Base-by-base conservation (phyloP, 1,284 basidiomycete genomes). In the Moesziomyces globuligerus region DNA sequence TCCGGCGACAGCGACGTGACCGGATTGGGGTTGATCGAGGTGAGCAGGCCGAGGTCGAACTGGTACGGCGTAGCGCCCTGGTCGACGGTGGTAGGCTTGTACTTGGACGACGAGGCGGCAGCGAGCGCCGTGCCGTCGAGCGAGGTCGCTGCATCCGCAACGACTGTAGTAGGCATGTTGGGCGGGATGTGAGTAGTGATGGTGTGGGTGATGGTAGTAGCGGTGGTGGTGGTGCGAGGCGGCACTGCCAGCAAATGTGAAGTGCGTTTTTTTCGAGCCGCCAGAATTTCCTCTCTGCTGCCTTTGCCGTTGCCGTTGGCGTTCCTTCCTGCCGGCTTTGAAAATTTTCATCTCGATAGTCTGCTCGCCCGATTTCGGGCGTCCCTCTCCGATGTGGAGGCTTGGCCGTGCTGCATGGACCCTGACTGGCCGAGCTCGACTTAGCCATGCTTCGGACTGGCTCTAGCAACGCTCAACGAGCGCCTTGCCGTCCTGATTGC, bases 1-100 rank as follows among this genome's bases (percentile, higher is more conserved):
- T 86, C 85, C 85, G 94, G 93, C 72, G 86, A 87, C 55, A 90
- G 89, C 36, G 87, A 86, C 81, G 95, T 91, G 66, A 94, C 88
- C 4, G 91, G 89, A 81, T 93, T 94, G 7, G 87, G 87, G 85
- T 98, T 95, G 56, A 92, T 92, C 1, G 92, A 91, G 21, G 90
- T 88, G 21, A 98, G 86, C 40, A 91, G 87, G 17, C 91, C 94
- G 8, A 90, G 80, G 84, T 98, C 94, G 68, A 94, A 85, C 54
- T 90, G 88, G 67, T 93, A 87, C 3, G 92, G 89, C 9, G 88
- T 89, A 52, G 91, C 89, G 82, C 92, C 92, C 77, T 91, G 46
- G 43, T 72, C 58, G 48, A 78, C 74, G 20, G 54, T 45, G 28
- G 69, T 76, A 36, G 67, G 48, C 42, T 64, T 64, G 67, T 53